A percentile compares a stretch with the other conserved stretches of the same genome.
Conservation (phyloP, 495 filamentous ascomycete species). For the Aspergillus carlsbadensis region DNA sequence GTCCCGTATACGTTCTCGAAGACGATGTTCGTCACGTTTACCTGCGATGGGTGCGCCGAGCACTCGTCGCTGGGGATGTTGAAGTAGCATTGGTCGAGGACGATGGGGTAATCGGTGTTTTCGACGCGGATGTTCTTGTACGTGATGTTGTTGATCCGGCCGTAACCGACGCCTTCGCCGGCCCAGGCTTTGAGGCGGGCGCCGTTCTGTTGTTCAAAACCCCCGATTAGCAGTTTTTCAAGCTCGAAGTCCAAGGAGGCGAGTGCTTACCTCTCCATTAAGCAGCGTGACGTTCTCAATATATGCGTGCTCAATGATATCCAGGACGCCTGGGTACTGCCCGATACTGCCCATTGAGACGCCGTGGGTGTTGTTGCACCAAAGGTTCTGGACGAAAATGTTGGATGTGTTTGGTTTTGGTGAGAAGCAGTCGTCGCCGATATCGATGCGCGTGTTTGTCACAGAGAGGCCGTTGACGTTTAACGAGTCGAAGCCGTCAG, state of each 20-base stretch:
- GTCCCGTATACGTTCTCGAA: conserved; percentile 58
- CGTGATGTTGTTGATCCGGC: conserved; percentile 58
- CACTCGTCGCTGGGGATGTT: conserved; percentile 51
- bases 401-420: conserved; percentile 59
- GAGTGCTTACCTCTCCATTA: conserved; percentile 41
- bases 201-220: conserved; percentile 39
- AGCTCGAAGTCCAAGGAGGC: not conserved
- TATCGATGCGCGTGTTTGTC: conserved; percentile 49
- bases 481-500: conserved; percentile 57
- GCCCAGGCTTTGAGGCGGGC: conserved; percentile 58
- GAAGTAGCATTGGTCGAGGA: conserved; percentile 60
- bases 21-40: conserved; percentile 54
- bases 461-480: conserved; percentile 50
- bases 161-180: conserved; percentile 52
- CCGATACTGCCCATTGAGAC: conserved; percentile 59
- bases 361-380: conserved; percentile 59
- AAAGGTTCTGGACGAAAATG: conserved; percentile 55
- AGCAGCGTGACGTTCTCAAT: conserved; percentile 57
- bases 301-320: conserved; percentile 52
- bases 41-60: conserved; percentile 47
- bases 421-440: conserved; percentile 61
- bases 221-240: not conserved
- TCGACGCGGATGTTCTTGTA: conserved; percentile 56
- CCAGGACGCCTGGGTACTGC: conserved; percentile 52
- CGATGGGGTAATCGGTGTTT: conserved; percentile 53